phyloP scores from a whole-genome alignment of 169 alveolate genomes.

The Cryptosporidium ryanae region DNA sequence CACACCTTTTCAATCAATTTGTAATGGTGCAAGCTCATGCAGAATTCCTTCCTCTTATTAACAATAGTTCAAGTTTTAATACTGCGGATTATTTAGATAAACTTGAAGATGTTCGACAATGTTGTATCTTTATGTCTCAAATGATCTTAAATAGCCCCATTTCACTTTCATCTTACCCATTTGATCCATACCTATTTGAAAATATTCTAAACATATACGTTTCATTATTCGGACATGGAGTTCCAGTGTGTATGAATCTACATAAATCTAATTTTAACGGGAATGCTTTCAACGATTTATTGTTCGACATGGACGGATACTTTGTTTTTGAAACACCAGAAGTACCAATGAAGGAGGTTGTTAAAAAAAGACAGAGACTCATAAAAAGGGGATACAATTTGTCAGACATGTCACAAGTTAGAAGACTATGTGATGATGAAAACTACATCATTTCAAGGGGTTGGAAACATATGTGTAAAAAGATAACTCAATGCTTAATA shows the following conservation, averaged over 20 bases:
- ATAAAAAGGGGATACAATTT: conserved; percentile 35
- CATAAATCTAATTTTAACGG: neutral
- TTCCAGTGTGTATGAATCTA: conserved; percentile 34
- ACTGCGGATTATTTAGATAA: neutral
- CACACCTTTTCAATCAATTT: conserved; percentile 60
- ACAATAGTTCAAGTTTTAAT: neutral
- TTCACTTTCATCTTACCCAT: conserved; percentile 13
- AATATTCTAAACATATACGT: conserved; percentile 32
- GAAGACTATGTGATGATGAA: conserved; percentile 66
- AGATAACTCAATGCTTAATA: conserved; percentile 65
- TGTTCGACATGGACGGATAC: conserved; percentile 14
- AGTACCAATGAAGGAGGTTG: conserved; percentile 16
- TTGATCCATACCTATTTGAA: conserved; percentile 46
- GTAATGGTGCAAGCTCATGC: conserved; percentile 29
- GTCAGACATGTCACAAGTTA: conserved; percentile 52
- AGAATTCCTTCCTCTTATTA: conserved; percentile 69
- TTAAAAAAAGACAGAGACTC: conserved; percentile 34
- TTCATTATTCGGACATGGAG: conserved; percentile 62
- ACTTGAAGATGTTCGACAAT: conserved; percentile 27
- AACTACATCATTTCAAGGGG: conserved; percentile 57
- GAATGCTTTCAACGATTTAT: neutral
- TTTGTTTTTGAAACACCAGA: conserved; percentile 26
- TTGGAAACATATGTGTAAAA: conserved; percentile 74
- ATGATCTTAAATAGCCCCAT: conserved; percentile 65
- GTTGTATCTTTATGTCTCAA: conserved; percentile 64